phyloP scores from a whole-genome alignment of 2,329 filamentous ascomycete genomes.

The Metarhizium rileyi region DNA sequence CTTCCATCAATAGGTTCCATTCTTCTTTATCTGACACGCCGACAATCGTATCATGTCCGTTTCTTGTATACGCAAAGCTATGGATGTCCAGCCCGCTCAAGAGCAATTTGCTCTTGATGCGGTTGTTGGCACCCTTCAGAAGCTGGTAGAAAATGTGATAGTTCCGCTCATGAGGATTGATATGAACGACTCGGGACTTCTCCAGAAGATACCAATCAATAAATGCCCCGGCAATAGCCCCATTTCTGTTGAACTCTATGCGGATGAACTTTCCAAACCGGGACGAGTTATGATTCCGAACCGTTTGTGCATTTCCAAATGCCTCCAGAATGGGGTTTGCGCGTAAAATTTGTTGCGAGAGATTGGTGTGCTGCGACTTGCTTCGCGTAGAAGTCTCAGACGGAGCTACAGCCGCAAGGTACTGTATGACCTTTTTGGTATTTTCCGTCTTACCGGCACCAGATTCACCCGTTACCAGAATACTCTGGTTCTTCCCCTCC shows the following conservation, averaged over 20 bases:
- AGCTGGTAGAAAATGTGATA: slow-evolving; percentile 98
- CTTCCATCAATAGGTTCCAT: slow-evolving; percentile 83
- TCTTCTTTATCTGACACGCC: slow-evolving; percentile 87
- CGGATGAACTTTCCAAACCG: slow-evolving; percentile 98
- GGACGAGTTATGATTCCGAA: slow-evolving; percentile 96
- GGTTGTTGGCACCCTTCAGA: slow-evolving; percentile 67
- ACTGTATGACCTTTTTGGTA: slow-evolving; percentile 99
- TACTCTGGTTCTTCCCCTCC: slow-evolving; percentile 93
- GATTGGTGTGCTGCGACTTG: slow-evolving; percentile 60
- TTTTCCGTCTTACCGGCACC: slow-evolving; percentile 98
- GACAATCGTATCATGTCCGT: slow-evolving; percentile 83
- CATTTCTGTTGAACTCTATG: slow-evolving; percentile 82
- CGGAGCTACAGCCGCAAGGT: slow-evolving; percentile 86
- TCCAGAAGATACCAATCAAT: slow-evolving; percentile 98
- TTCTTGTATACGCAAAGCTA: slow-evolving; percentile 84
- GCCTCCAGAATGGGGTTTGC: slow-evolving; percentile 97
- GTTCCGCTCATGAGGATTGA: slow-evolving; percentile 82
- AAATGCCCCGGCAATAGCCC: slow-evolving; percentile 88
- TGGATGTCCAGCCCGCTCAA: slow-evolving; percentile 66
- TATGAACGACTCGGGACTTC: slow-evolving; percentile 90
- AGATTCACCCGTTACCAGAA: slow-evolving; percentile 94
- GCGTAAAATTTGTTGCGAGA: slow-evolving; percentile 91
- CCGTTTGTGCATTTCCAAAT: slow-evolving; percentile 96
- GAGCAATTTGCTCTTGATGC: slow-evolving; percentile 67
- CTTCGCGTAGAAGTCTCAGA: slow-evolving; percentile 61